Conservation (phyloP, 805 yeast species). For the Candida ulmi region DNA sequence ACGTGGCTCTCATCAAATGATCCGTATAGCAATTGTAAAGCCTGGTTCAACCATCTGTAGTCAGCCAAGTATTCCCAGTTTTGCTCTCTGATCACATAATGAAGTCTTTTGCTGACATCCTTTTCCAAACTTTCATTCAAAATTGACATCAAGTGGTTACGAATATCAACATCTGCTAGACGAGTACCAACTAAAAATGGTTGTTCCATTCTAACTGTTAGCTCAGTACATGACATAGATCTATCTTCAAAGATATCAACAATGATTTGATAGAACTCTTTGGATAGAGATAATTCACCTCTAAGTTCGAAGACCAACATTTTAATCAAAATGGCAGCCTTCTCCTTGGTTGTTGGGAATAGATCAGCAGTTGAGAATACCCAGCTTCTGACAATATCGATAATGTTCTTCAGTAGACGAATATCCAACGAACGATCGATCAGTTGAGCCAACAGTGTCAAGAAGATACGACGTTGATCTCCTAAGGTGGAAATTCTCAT, state of each 20-base stretch:
- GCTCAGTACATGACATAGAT: slow-evolving; percentile 72
- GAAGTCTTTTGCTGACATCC: slow-evolving; percentile 71
- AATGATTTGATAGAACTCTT: slow-evolving; percentile 78
- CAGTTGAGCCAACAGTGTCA: slow-evolving; percentile 80
- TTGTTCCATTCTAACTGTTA: slow-evolving; percentile 93
- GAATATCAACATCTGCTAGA: slow-evolving; percentile 64
- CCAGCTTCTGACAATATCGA: slow-evolving; percentile 81
- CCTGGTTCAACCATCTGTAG: slow-evolving; percentile 92
- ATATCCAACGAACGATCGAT: slow-evolving; percentile 85
- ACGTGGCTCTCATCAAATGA: slow-evolving; percentile 52
- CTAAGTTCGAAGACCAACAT: slow-evolving; percentile 90
- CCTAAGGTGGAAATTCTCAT: slow-evolving; percentile 82
- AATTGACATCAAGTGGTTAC: slow-evolving; percentile 75
- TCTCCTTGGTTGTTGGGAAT: slow-evolving; percentile 93
- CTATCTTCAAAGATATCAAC: slow-evolving; percentile 83
- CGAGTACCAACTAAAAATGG: slow-evolving; percentile 94
- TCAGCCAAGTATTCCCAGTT: slow-evolving; percentile 96
- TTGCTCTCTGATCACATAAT: slow-evolving; percentile 88
- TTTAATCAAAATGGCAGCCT: slow-evolving; percentile 87
- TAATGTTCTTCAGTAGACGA: slow-evolving; percentile 65
- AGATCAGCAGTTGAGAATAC: slow-evolving; percentile 76
- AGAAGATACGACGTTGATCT: slow-evolving; percentile 86
- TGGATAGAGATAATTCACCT: slow-evolving; percentile 74
- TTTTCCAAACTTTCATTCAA: slow-evolving; percentile 72
- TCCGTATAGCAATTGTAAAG: slow-evolving; percentile 78